Conservation (phyloP, 495 filamentous ascomycete species). For the Xylona heveae region DNA sequence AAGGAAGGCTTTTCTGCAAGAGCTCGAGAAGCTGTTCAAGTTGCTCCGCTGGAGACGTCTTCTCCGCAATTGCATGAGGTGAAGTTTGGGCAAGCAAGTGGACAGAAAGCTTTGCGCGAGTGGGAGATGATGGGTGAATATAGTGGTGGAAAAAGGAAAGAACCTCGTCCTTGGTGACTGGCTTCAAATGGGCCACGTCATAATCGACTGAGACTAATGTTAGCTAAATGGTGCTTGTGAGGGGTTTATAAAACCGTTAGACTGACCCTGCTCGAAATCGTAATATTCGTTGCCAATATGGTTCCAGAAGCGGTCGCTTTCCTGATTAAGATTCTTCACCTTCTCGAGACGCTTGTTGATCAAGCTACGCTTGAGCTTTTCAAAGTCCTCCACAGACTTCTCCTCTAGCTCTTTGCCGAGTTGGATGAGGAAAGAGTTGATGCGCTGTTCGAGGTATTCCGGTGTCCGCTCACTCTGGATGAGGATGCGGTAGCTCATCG, state of each 20-base stretch:
- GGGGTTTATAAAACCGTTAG: neutral
- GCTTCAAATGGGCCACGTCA: slow-evolving; percentile 54
- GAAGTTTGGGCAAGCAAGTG: slow-evolving; percentile 56
- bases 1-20: slow-evolving; percentile 28
- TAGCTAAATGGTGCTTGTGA: slow-evolving; percentile 6
- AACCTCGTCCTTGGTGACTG: slow-evolving; percentile 57
- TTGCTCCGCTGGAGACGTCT: slow-evolving; percentile 23
- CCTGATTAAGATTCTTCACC: slow-evolving; percentile 75
- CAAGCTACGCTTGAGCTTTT: slow-evolving; percentile 73
- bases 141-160: slow-evolving; percentile 57
- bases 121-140: slow-evolving; percentile 50
- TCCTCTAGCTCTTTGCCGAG: slow-evolving; percentile 42
- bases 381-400: slow-evolving; percentile 74
- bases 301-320: slow-evolving; percentile 62
- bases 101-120: slow-evolving; percentile 59
- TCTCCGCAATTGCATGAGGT: slow-evolving; percentile 17
- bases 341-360: slow-evolving; percentile 81
- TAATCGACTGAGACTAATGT: slow-evolving; percentile 30
- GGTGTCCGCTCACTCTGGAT: slow-evolving; percentile 84
- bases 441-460: slow-evolving; percentile 64
- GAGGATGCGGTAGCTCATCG: slow-evolving; percentile 69
- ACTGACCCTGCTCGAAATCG: slow-evolving; percentile 66
- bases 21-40: slow-evolving; percentile 28
- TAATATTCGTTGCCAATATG: slow-evolving; percentile 73
- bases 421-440: slow-evolving; percentile 56